Conservation (phyloP, 805 yeast genomes). For the Yamadazyma olivae region DNA sequence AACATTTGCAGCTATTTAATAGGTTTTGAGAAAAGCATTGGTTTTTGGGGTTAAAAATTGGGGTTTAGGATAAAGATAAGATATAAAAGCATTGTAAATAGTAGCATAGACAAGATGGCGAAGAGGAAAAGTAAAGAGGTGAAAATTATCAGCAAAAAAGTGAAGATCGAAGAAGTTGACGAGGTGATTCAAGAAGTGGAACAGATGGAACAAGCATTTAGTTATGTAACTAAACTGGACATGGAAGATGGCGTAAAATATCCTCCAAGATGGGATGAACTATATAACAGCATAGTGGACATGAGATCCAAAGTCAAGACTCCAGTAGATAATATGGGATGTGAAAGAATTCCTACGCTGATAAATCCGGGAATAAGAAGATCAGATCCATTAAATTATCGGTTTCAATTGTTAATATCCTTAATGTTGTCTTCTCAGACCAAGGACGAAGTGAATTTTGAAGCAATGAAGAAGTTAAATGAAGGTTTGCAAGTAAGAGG, state of each 20-base stretch:
- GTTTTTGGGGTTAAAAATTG: too few species aligned
- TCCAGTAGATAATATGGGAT: constrained; percentile 89
- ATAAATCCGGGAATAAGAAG: constrained; percentile 32
- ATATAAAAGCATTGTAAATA: too few species aligned
- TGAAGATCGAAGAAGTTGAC: not conserved
- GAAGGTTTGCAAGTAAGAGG: constrained; percentile 36
- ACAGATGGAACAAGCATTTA: not conserved
- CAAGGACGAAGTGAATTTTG: constrained; percentile 79
- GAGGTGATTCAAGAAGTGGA: not conserved
- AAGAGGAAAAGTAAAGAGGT: constrained; percentile 4
- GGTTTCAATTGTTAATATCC: constrained; percentile 76
- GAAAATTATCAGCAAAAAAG: constrained; percentile 5
- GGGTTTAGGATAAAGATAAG: too few species aligned
- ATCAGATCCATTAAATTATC: constrained; percentile 36
- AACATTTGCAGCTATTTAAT: too few species aligned
- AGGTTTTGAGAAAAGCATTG: too few species aligned
- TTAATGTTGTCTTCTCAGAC: constrained; percentile 91
- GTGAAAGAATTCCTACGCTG: constrained; percentile 56
- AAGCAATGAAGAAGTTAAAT: constrained; percentile 65
- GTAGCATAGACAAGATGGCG: too few species aligned
- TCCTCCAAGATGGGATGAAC: constrained; percentile 49
- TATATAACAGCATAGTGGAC: constrained; percentile 56
- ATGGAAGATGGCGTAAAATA: constrained; percentile 2
- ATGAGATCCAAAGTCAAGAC: constrained; percentile 70
- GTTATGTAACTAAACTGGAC: not conserved